Percentiles rank a stretch among this genome's conserved stretches.
phyloP scores from a whole-genome alignment of 768 basidiomycete genomes.

The Phylloporus rhodoxanthus region DNA sequence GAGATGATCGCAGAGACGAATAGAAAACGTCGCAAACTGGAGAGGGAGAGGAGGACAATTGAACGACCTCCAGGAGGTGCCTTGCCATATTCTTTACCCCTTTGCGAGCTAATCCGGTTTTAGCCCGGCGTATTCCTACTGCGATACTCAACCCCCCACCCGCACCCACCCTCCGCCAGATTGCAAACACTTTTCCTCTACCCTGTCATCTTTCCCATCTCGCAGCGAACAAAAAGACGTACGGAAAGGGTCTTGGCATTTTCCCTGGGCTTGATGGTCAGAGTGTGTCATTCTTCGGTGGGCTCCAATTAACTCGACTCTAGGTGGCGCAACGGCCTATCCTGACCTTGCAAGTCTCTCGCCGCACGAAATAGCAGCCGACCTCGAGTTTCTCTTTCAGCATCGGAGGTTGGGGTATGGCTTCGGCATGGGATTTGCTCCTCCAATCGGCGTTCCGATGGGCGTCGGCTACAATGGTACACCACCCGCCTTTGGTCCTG shows the following conservation, averaged over 20 bases:
- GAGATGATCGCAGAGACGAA: conserved; percentile 89
- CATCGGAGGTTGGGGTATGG: conserved; percentile 29
- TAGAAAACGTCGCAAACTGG: conserved; percentile 75
- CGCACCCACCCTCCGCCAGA: conserved; percentile 60
- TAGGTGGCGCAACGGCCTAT: conserved; percentile 37
- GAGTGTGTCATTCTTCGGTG: conserved; percentile 3
- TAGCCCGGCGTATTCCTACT: conserved; percentile 56
- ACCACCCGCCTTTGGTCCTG: conserved; percentile 15
- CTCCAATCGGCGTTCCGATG: conserved; percentile 18
- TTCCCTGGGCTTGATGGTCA: conserved; percentile 19
- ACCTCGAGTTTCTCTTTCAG: conserved; percentile 51
- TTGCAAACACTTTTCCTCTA: conserved; percentile 56
- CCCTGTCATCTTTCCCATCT: conserved; percentile 24
- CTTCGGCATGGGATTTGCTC: conserved; percentile 24
- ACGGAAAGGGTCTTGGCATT: conserved; percentile 12
- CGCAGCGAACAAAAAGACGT: conserved; percentile 17
- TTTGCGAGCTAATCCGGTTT: conserved; percentile 2
- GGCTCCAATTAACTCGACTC: conserved; percentile 23
- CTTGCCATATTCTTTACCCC: conserved; percentile 18
- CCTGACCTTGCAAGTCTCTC: conserved; percentile 38
- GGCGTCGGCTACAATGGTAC: conserved; percentile 14
- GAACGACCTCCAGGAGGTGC: conserved; percentile 74
- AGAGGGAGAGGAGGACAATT: conserved; percentile 73
- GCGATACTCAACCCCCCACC: conserved; percentile 46
- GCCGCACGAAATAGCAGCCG: conserved; percentile 42